phyloP scores from a whole-genome alignment of 306 rosid genomes.

The Dryas octopetala region DNA sequence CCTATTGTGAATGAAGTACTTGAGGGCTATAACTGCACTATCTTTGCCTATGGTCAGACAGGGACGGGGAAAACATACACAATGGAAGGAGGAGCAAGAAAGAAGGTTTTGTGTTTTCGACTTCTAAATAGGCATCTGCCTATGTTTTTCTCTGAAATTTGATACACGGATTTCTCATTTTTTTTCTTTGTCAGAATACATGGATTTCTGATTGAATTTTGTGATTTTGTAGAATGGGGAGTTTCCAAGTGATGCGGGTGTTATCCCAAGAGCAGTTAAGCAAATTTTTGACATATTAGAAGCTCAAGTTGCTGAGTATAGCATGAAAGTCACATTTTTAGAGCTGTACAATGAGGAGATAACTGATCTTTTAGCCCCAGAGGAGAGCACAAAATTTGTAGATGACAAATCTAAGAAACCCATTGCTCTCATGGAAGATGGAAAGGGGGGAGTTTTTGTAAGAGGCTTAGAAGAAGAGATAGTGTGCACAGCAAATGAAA shows the following conservation, averaged over 20 bases:
- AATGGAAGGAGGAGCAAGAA: conserved; percentile 99
- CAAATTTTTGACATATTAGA: conserved; percentile 94
- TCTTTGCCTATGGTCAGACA: conserved; percentile 97
- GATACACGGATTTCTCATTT: no score
- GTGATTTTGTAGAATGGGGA: conserved; percentile 76
- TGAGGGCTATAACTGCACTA: conserved; percentile 97
- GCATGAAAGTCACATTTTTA: conserved; percentile 94
- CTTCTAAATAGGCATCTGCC: neutral
- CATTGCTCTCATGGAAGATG: conserved; percentile 98
- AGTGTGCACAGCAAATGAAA: conserved; percentile 95
- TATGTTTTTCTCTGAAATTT: neutral
- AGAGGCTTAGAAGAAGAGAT: conserved; percentile 99
- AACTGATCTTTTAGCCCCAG: conserved; percentile 87
- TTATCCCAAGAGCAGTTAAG: conserved; percentile 94
- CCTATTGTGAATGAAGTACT: conserved; percentile 97
- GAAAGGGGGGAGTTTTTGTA: conserved; percentile 97
- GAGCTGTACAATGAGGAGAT: conserved; percentile 99
- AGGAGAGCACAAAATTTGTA: conserved; percentile 76
- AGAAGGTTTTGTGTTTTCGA: conserved; percentile 57
- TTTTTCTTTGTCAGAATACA: neutral
- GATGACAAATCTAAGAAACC: conserved; percentile 97
- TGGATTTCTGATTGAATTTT: conserved; percentile 16
- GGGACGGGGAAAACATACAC: conserved; percentile 99
- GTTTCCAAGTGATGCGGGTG: conserved; percentile 97
- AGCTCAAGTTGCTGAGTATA: conserved; percentile 94